Base-by-base conservation (phyloP, 164 flowering plant genomes). In the Akebia trifoliata region DNA sequence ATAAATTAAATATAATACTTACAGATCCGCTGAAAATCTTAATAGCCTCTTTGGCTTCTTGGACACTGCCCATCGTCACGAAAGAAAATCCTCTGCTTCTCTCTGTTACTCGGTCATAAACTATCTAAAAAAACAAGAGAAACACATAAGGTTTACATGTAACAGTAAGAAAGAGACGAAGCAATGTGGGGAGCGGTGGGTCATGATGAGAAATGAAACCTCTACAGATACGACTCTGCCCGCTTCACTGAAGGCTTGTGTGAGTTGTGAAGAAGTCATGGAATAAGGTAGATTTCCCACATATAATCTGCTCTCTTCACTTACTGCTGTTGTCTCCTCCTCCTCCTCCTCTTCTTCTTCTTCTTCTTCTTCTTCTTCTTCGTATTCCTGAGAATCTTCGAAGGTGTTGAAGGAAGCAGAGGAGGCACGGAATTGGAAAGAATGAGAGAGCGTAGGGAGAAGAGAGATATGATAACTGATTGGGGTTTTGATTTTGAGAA, bases 31-130 rank as follows among this genome's bases (percentile, higher is more conserved):
- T 74, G 48, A 84, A 86, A 84, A 84, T 69, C 40, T 82, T 68
- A 53, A 90, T 87, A 6, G 99, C 97, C 55, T 81, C 78, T 59
- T 77, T 70, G 35, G 96, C 99, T 38, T 87, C 90, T 56, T 81
- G 80, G 14, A 66, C 64, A 60, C 70, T 84, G 1, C 72, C 85
- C 99, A 93, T 90, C 6, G 84, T 78, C 21, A 93, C 87, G 69
- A 93, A 93, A 15, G 73, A 95, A 63, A 93, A 93, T 8, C 96
- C 98, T 49, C 98, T 72, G 74, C 98, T 92, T 64, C 96, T 78
- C 62, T 80, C 93, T 1, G 98, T 88, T 17, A 84, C 82, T 63
- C 82, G 69, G 63, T 85, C 89, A 60, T 85, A 86, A 9, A 92
- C 74, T 62, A 92, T 77, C 96, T 92, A 66, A 29, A 56, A 62